Conservation (phyloP, 805 yeast species). For the Candida gorgasii region DNA sequence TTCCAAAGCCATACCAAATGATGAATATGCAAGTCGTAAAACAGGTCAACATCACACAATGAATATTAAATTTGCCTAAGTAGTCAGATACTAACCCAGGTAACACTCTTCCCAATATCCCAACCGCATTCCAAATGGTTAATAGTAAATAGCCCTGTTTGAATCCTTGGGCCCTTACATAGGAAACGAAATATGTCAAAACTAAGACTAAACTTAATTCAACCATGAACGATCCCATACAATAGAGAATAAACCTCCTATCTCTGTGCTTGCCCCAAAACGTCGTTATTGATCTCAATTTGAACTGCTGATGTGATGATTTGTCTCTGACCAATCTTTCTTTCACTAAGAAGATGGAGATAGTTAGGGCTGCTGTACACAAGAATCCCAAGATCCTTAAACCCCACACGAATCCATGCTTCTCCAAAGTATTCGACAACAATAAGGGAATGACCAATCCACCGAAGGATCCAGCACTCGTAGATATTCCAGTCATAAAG, state of each 20-base stretch:
- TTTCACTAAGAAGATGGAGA: constrained; percentile 26
- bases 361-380: constrained; percentile 26
- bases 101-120: constrained; percentile 53
- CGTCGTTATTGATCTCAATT: background rate
- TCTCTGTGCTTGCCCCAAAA: constrained; percentile 11
- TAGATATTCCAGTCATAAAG: constrained; percentile 55
- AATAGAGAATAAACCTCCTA: constrained; percentile 24
- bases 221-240: constrained; percentile 35
- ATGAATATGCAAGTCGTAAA: constrained; percentile 26
- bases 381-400: constrained; percentile 47
- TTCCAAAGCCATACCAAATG: constrained; percentile 38
- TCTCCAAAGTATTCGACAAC: constrained; percentile 44
- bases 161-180: constrained; percentile 52
- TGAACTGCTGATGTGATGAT: background rate
- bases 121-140: constrained; percentile 46
- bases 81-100: constrained; percentile 58
- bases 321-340: constrained; percentile 24
- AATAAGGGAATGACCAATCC: constrained; percentile 62
- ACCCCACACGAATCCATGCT: constrained; percentile 60
- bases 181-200: constrained; percentile 56
- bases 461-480: constrained; percentile 68
- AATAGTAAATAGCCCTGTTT: constrained; percentile 44
- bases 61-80: constrained; percentile 54
- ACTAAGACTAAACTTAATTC: constrained; percentile 56
- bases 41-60: constrained; percentile 30